phyloP scores from a whole-genome alignment of 169 alveolate genomes.

The Plasmodium adleri region DNA sequence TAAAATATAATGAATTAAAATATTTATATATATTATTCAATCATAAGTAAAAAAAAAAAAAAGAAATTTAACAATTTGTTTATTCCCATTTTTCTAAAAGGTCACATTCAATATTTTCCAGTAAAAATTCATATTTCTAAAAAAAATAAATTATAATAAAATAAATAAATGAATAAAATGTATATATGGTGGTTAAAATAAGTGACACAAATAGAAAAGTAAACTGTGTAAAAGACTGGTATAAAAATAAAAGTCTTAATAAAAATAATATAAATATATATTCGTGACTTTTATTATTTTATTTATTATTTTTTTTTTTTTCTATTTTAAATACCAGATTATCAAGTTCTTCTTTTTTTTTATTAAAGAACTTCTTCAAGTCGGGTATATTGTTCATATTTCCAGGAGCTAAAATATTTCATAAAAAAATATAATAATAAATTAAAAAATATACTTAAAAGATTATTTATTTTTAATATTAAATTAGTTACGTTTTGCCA shows the following conservation, averaged over 20 bases:
- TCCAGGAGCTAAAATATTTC: conserved; percentile 20
- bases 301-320: too few species aligned
- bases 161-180: neutral
- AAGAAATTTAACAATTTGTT: conserved; percentile 10
- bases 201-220: neutral
- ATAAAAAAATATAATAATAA: neutral
- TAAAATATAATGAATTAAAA: too few species aligned
- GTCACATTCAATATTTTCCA: conserved; percentile 64
- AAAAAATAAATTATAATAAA: conserved; percentile 1
- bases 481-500: conserved; percentile 51
- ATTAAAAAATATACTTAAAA: neutral
- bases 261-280: neutral
- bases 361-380: conserved; percentile 46
- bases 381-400: conserved; percentile 42
- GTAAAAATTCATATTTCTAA: conserved; percentile 70
- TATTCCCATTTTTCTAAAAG: conserved; percentile 62
- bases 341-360: conserved; percentile 68
- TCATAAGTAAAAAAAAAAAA: neutral
- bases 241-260: neutral
- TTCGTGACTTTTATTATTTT: too few species aligned
- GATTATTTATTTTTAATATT: neutral
- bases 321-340: conserved; percentile 45
- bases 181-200: neutral
- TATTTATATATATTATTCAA: too few species aligned
- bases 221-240: neutral